Percentiles rank a stretch among this genome's conserved stretches.
Evolutionary conservation across 495 filamentous ascomycete genomes (phyloP).

Genomic region (Cercophora newfieldiana): DNA sequence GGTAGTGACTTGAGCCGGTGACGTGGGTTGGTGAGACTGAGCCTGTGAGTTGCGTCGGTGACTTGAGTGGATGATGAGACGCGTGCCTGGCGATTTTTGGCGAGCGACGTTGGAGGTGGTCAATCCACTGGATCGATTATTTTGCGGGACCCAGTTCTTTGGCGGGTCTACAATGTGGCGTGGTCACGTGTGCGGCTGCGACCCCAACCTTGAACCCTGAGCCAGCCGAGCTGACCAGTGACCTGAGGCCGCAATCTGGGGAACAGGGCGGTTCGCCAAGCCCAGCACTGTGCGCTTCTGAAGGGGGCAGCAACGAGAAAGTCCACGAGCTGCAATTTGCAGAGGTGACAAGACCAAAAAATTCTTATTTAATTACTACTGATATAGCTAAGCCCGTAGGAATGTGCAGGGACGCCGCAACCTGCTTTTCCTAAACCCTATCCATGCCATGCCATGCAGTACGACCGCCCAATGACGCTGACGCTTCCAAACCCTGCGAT

Average conservation of each 20-base stretch:
- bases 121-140: slow-evolving; percentile 1
- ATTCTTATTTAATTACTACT: too few relatives aligned
- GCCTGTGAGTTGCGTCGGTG: neutral
- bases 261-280: too few relatives aligned
- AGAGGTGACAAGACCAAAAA: too few relatives aligned
- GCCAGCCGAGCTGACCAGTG: neutral
- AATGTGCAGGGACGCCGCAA: too few relatives aligned
- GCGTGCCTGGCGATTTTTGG: slow-evolving; percentile 11
- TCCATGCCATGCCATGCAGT: too few relatives aligned
- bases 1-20: too few relatives aligned
- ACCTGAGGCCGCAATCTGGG: neutral
- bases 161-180: neutral
- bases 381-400: too few relatives aligned
- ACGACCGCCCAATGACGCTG: neutral
- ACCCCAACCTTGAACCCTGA: too few relatives aligned
- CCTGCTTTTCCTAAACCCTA: too few relatives aligned
- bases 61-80: slow-evolving; percentile 6
- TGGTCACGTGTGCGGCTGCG: slow-evolving; percentile 11
- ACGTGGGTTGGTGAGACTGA: neutral
- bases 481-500: neutral
- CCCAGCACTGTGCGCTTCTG: too few relatives aligned
- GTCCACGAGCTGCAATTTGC: neutral
- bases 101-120: slow-evolving; percentile 16
- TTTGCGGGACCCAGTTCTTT: slow-evolving; percentile 1
- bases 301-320: neutral